A percentile compares a stretch with the other conserved stretches of the same genome.
These are phyloP conservation scores for Boletus austroedulis DNA, from an alignment of 1,284 basidiomycete genomes.

Conservation along the genomic window DNA sequence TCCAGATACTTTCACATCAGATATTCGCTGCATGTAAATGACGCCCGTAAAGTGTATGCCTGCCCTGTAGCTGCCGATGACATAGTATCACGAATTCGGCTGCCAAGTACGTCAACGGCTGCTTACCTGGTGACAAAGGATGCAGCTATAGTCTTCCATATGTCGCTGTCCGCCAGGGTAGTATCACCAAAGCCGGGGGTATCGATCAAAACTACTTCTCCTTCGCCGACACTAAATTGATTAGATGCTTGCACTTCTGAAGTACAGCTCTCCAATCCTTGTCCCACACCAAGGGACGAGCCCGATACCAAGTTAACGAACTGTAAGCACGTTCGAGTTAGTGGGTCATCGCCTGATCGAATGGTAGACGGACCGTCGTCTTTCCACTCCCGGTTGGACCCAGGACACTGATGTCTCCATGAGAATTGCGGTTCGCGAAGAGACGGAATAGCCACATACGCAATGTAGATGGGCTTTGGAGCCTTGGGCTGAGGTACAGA, in stretches of 20 bases:
- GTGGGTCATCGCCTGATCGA: neutral
- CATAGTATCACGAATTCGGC: neutral
- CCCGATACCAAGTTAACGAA: constrained; percentile 37
- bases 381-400: constrained; percentile 36
- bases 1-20: constrained; percentile 49
- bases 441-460: constrained; percentile 20
- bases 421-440: constrained; percentile 4
- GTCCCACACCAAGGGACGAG: constrained; percentile 33
- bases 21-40: constrained; percentile 53
- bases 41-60: constrained; percentile 40
- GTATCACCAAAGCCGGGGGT: constrained; percentile 43
- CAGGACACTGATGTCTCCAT: constrained; percentile 26
- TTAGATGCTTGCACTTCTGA: constrained; percentile 33
- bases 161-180: constrained; percentile 36
- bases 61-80: constrained; percentile 36
- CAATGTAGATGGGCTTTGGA: constrained; percentile 31
- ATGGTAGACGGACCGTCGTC: constrained; percentile 27
- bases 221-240: constrained; percentile 26
- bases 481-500: neutral
- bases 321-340: constrained; percentile 17
- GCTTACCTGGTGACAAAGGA: constrained; percentile 32
- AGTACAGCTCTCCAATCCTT: constrained; percentile 37
- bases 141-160: constrained; percentile 36
- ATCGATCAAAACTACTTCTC: constrained; percentile 35
- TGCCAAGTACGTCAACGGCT: neutral